phyloP scores from a whole-genome alignment of 495 filamentous ascomycete species.

The Immersiella caudata region DNA sequence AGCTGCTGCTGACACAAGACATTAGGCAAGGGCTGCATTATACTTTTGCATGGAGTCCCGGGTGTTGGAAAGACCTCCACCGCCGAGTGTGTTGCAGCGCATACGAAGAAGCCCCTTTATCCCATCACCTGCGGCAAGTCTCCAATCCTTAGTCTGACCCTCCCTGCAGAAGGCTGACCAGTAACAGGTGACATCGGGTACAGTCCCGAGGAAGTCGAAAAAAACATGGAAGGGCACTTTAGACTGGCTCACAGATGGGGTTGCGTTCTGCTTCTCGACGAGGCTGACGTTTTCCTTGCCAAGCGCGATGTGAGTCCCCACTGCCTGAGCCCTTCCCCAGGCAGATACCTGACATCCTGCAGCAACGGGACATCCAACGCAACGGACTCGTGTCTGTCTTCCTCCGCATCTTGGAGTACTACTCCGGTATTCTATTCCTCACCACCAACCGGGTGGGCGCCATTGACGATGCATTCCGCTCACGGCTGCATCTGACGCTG shows the following conservation, averaged over 20 bases:
- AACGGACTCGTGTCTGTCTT: slow-evolving; percentile 60
- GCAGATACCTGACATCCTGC: too few species aligned
- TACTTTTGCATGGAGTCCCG: slow-evolving; percentile 51
- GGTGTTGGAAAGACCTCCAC: slow-evolving; percentile 50
- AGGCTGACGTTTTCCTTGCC: slow-evolving; percentile 62
- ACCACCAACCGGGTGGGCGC: slow-evolving; percentile 58
- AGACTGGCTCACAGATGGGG: slow-evolving; percentile 49
- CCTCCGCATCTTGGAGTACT: slow-evolving; percentile 61
- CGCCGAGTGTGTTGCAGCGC: slow-evolving; percentile 34
- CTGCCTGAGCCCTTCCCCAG: too few species aligned
- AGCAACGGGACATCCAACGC: slow-evolving; percentile 43
- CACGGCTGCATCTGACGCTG: slow-evolving; percentile 55
- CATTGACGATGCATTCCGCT: slow-evolving; percentile 60
- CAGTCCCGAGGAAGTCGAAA: slow-evolving; percentile 42
- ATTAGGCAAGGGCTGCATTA: slow-evolving; percentile 46
- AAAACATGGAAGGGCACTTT: slow-evolving; percentile 46
- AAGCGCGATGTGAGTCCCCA: slow-evolving; percentile 34
- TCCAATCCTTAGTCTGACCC: background rate
- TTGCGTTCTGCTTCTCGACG: slow-evolving; percentile 58
- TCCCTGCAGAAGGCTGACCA: background rate
- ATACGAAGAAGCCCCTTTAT: slow-evolving; percentile 29
- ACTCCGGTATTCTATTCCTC: slow-evolving; percentile 59
- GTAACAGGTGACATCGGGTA: slow-evolving; percentile 22
- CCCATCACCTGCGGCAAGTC: slow-evolving; percentile 32
- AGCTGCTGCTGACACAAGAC: too few species aligned